Percentiles rank a stretch among this genome's conserved stretches.
Conservation (phyloP, 805 yeast genomes). For the Scheffersomyces coipomensis region DNA sequence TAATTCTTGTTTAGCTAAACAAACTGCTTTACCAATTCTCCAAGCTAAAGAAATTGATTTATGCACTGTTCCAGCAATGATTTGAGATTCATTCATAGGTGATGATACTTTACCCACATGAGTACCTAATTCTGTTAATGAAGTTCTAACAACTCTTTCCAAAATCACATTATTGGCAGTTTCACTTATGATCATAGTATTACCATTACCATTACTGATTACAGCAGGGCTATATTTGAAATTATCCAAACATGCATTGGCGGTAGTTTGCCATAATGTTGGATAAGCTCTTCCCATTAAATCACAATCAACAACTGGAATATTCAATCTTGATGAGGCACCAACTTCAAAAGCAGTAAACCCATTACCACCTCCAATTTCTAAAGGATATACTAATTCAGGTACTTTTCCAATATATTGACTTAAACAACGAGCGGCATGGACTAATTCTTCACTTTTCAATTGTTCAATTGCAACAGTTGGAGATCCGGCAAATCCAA, state of each 20-base stretch:
- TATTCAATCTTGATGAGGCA: constrained; percentile 15
- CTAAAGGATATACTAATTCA: constrained; percentile 36
- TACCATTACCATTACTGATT: constrained; percentile 41
- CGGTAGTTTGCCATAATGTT: constrained; percentile 41
- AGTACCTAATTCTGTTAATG: constrained; percentile 42
- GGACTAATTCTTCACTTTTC: constrained; percentile 34
- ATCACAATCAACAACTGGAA: constrained; percentile 37
- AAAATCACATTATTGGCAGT: constrained; percentile 28
- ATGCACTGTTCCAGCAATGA: constrained; percentile 6
- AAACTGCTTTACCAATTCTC: constrained; percentile 48
- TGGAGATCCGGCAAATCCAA: constrained; percentile 42
- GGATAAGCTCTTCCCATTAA: constrained; percentile 45
- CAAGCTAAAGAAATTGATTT: constrained; percentile 33
- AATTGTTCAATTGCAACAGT: constrained; percentile 46
- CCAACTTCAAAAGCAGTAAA: constrained; percentile 14
- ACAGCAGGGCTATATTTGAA: constrained; percentile 23
- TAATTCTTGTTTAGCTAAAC: constrained; percentile 33
- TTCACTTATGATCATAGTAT: constrained; percentile 27
- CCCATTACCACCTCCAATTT: constrained; percentile 48
- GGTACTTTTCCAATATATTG: constrained; percentile 23
- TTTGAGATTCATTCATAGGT: constrained; percentile 22
- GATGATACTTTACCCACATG: constrained; percentile 35
- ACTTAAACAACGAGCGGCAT: constrained; percentile 24
- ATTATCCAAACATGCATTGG: constrained; percentile 20
- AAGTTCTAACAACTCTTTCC: constrained; percentile 40